Percentiles rank a stretch among this genome's conserved stretches.
Evolutionary conservation across 768 basidiomycete genomes (phyloP).

Genomic region (Russula vinacea): DNA sequence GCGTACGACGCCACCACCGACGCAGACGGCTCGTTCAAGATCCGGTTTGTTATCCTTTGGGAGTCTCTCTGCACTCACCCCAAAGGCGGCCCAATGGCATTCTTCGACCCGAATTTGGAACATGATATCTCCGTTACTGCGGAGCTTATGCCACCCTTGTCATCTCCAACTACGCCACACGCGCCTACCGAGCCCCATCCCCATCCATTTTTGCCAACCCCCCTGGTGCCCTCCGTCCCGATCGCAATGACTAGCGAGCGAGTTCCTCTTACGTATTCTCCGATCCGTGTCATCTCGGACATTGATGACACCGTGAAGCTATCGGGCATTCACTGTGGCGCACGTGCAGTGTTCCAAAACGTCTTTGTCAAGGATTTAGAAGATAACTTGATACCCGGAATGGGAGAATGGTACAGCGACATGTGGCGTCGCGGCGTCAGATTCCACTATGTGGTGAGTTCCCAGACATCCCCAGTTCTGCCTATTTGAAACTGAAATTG

Average conservation of each 20-base stretch:
- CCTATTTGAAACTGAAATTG: conserved; percentile 8
- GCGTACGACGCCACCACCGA: conserved; percentile 53
- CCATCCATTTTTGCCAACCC: conserved; percentile 5
- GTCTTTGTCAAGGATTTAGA: conserved; percentile 85
- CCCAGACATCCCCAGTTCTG: background rate
- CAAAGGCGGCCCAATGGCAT: conserved; percentile 52
- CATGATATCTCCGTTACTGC: conserved; percentile 56
- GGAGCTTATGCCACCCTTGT: conserved; percentile 43
- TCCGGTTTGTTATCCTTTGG: conserved; percentile 63
- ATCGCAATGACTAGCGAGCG: conserved; percentile 31
- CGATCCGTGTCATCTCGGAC: conserved; percentile 82
- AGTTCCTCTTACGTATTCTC: conserved; percentile 53
- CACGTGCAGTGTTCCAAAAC: conserved; percentile 80
- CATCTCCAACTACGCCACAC: conserved; percentile 33
- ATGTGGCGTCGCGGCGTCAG: conserved; percentile 70
- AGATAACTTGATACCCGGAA: conserved; percentile 77
- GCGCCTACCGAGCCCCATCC: conserved; percentile 13
- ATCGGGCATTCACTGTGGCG: conserved; percentile 74
- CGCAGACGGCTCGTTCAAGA: conserved; percentile 71
- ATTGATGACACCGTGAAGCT: conserved; percentile 91
- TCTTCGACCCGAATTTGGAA: conserved; percentile 44
- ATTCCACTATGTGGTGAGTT: conserved; percentile 86
- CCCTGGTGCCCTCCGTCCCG: conserved; percentile 1
- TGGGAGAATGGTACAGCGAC: conserved; percentile 71
- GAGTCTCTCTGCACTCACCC: conserved; percentile 64